These are phyloP conservation scores for Xylaria sp. DNA, from an alignment of 2,329 filamentous ascomycete species.

Conservation along the genomic window DNA sequence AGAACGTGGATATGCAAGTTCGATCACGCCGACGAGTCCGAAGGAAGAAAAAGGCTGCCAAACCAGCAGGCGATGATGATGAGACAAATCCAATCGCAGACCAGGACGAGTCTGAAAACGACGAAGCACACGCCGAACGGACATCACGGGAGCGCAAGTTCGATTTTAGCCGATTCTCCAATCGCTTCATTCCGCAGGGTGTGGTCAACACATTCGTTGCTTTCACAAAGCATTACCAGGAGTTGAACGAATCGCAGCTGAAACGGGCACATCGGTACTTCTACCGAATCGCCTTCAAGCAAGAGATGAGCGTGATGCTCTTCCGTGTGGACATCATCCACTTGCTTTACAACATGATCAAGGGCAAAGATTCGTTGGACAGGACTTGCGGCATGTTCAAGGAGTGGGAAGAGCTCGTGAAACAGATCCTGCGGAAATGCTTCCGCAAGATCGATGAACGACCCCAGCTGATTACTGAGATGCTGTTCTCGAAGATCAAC, in stretches of 20 bases:
- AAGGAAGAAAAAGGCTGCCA: constrained; percentile 64
- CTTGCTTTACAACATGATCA: constrained; percentile 85
- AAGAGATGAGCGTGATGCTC: constrained; percentile 81
- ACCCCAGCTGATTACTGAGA: constrained; percentile 79
- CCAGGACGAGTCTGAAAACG: constrained; percentile 65
- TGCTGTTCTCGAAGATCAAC: constrained; percentile 90
- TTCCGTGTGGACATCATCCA: constrained; percentile 88
- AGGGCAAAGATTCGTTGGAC: constrained; percentile 74
- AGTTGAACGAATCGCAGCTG: constrained; percentile 72
- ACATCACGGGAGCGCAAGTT: constrained; percentile 83
- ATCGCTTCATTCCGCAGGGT: constrained; percentile 74
- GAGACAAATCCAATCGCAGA: constrained; percentile 51
- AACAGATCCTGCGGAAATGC: constrained; percentile 76
- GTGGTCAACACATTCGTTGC: constrained; percentile 85
- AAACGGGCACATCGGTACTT: constrained; percentile 93
- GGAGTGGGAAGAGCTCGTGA: constrained; percentile 87
- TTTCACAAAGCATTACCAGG: constrained; percentile 73
- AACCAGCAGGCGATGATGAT: constrained; percentile 36
- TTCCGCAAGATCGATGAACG: constrained; percentile 80
- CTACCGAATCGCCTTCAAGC: constrained; percentile 90
- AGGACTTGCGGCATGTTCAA: constrained; percentile 61
- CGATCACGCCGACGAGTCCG: constrained; percentile 71
- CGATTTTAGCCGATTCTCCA: constrained; percentile 79
- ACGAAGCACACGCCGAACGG: constrained; percentile 64
- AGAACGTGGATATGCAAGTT: constrained; percentile 90